Conservation (phyloP, 148 eudicot species). For the Rhododendron mucronatum region DNA sequence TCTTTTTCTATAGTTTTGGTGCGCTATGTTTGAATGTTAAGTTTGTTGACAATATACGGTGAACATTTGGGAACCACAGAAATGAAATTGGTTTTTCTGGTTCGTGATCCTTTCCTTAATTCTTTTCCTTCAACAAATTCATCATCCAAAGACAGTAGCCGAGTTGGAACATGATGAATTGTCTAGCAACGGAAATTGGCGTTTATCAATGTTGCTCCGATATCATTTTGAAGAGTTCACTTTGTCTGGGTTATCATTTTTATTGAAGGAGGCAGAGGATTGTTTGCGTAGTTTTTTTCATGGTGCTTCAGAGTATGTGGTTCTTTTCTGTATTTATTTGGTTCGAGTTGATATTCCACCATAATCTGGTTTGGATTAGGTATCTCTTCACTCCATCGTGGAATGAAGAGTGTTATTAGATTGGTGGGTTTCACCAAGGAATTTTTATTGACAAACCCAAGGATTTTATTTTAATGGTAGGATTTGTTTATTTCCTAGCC, state of each 20-base stretch:
- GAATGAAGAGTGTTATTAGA: no score
- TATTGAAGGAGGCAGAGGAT: neutral
- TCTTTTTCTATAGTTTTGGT: neutral
- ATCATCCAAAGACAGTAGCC: neutral
- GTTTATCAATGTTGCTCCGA: neutral
- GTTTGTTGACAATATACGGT: neutral
- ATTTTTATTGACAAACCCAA: no score
- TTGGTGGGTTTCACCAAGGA: no score
- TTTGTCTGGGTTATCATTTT: neutral
- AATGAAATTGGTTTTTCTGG: neutral
- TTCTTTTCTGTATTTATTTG: no score
- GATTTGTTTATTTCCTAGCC: no score
- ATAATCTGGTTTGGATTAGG: no score
- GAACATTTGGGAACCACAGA: neutral
- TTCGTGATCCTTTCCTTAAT: neutral
- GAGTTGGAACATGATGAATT: neutral
- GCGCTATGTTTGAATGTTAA: neutral
- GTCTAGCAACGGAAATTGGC: neutral
- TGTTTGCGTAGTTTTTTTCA: neutral
- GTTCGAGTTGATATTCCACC: neutral
- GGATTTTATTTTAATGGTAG: no score
- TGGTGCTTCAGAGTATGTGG: neutral
- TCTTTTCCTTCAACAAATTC: neutral
- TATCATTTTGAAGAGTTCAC: neutral
- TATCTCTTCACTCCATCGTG: no score